These are phyloP conservation scores for Termitomyces sp. DNA, from an alignment of 768 basidiomycete species.

Conservation along the genomic window DNA sequence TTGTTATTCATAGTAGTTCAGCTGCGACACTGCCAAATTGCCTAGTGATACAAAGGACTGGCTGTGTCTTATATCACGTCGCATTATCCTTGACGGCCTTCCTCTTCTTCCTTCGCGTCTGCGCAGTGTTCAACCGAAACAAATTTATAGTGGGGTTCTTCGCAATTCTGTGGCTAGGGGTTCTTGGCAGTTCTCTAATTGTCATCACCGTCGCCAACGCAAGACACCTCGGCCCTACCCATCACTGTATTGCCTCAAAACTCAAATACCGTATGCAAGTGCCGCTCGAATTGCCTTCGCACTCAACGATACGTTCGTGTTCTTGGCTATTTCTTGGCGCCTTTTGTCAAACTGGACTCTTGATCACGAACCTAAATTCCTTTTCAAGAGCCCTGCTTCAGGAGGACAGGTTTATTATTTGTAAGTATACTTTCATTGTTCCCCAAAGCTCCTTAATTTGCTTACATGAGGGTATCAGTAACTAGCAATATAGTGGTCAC, in stretches of 20 bases:
- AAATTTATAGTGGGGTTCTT: conserved; percentile 14
- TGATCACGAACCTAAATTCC: neutral
- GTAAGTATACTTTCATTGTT: no score
- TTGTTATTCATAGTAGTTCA: no score
- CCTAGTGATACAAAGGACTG: no score
- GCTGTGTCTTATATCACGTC: conserved; percentile 3
- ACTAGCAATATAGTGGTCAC: no score
- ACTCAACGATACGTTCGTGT: conserved; percentile 28
- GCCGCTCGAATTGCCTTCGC: conserved; percentile 21
- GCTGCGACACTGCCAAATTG: neutral
- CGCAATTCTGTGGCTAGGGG: conserved; percentile 21
- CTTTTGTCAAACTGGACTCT: conserved; percentile 7
- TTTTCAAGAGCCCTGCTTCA: no score
- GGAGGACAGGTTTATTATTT: no score
- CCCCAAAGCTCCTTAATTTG: no score
- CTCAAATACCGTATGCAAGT: conserved; percentile 21
- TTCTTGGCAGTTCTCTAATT: conserved; percentile 18
- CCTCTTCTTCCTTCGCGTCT: conserved; percentile 9
- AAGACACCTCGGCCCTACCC: conserved; percentile 25
- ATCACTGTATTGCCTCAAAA: conserved; percentile 25
- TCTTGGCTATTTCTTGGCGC: conserved; percentile 29
- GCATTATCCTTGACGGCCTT: conserved; percentile 6
- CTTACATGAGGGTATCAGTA: no score
- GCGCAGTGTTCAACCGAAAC: conserved; percentile 1
- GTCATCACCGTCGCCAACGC: conserved; percentile 20